Evolutionary conservation across 2,329 filamentous ascomycete genomes (phyloP).

Genomic region (Nemania sp.): DNA sequence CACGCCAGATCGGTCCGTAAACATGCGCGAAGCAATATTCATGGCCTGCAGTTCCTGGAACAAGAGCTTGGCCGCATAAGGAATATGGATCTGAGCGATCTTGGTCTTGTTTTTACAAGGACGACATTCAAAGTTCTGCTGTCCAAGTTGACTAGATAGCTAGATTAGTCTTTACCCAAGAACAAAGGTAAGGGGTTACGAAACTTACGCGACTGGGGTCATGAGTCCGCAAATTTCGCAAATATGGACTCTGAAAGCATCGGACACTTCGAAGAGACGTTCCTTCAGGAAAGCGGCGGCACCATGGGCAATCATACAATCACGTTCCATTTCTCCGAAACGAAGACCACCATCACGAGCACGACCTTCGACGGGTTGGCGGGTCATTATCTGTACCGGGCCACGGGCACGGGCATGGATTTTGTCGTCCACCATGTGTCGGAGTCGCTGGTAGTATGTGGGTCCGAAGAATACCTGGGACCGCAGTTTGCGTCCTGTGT

Average conservation of each 20-base stretch:
- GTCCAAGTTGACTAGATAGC: conserved; percentile 81
- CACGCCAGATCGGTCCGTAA: conserved; percentile 84
- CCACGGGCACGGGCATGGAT: conserved; percentile 98
- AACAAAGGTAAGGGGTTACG: neutral
- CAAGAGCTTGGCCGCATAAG: conserved; percentile 95
- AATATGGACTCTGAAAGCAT: conserved; percentile 97
- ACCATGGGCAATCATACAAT: conserved; percentile 99
- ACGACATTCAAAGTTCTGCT: conserved; percentile 95
- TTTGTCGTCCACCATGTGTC: conserved; percentile 99
- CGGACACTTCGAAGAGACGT: conserved; percentile 94
- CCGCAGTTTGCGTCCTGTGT: conserved; percentile 92
- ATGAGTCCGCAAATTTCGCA: conserved; percentile 99
- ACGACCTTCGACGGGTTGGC: conserved; percentile 98
- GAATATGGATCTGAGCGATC: conserved; percentile 97
- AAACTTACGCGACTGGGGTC: conserved; percentile 96
- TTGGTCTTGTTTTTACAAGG: conserved; percentile 99
- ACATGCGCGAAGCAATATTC: conserved; percentile 99
- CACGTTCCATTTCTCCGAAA: conserved; percentile 99
- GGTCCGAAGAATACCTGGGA: conserved; percentile 97
- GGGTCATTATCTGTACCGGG: conserved; percentile 95
- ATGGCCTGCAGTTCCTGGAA: conserved; percentile 98
- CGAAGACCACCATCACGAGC: conserved; percentile 96
- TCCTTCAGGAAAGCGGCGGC: conserved; percentile 98
- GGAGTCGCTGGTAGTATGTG: conserved; percentile 97
- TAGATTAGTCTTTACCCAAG: neutral